These are phyloP conservation scores for Penicillium daleae DNA, from an alignment of 495 filamentous ascomycete species.

Conservation along the genomic window DNA sequence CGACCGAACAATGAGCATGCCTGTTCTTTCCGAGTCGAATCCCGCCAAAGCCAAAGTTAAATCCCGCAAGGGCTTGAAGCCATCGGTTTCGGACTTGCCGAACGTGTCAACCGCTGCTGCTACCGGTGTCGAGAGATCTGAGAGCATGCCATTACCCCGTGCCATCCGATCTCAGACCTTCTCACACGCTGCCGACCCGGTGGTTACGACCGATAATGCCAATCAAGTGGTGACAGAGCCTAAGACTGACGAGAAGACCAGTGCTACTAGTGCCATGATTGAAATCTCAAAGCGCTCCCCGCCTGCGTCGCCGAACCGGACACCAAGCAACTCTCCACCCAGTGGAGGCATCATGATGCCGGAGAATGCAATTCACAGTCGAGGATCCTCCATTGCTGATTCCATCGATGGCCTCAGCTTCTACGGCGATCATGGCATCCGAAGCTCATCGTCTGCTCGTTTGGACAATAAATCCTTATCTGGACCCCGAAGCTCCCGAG, in stretches of 20 bases:
- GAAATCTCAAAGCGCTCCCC: constrained; percentile 66
- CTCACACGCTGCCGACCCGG: constrained; percentile 62
- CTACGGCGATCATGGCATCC: constrained; percentile 20
- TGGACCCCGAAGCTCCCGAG: constrained; percentile 36
- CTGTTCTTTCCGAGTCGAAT: constrained; percentile 40
- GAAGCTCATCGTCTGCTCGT: constrained; percentile 36
- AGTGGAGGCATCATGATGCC: constrained; percentile 36
- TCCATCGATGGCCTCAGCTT: constrained; percentile 35
- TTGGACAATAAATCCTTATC: constrained; percentile 31
- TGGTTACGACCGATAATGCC: constrained; percentile 64
- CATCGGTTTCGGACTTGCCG: constrained; percentile 32
- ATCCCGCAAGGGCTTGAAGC: constrained; percentile 38
- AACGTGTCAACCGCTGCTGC: constrained; percentile 37
- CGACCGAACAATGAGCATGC: constrained; percentile 66
- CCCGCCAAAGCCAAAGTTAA: constrained; percentile 34
- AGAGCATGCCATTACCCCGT: constrained; percentile 50
- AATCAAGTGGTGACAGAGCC: constrained; percentile 53
- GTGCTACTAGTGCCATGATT: constrained; percentile 65
- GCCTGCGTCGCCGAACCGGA: constrained; percentile 57
- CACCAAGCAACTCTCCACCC: constrained; percentile 55
- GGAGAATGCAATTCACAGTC: constrained; percentile 33
- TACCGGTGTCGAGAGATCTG: constrained; percentile 44
- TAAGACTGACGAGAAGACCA: constrained; percentile 50
- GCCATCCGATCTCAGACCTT: constrained; percentile 66
- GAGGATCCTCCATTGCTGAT: constrained; percentile 38